Conservation (phyloP, 768 basidiomycete species). For the Amanita molliuscula region DNA sequence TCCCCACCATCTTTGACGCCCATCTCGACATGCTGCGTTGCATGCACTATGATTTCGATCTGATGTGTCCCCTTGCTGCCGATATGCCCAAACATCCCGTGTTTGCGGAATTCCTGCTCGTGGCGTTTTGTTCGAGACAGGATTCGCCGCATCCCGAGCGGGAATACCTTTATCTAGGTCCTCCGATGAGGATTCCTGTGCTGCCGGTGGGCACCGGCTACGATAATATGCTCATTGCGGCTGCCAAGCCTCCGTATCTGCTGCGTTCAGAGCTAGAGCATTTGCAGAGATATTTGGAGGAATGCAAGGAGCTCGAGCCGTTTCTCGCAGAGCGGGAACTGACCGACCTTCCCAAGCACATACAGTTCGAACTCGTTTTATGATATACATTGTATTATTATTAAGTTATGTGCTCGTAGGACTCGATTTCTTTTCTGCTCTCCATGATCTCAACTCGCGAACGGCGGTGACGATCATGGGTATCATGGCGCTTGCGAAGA, state of each 20-base stretch:
- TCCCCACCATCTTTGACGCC: not conserved
- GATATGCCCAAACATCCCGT: not conserved
- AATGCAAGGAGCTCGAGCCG: not conserved
- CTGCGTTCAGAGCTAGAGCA: not conserved
- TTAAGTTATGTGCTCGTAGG: not conserved
- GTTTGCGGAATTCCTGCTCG: not conserved
- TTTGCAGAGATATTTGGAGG: not conserved
- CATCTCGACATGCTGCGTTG: not conserved
- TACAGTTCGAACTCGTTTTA: not conserved
- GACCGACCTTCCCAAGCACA: not conserved
- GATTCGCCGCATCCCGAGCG: not conserved
- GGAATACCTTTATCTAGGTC: not conserved
- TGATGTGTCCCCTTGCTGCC: not conserved
- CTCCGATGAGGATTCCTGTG: not conserved
- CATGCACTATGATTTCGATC: conserved; percentile 1
- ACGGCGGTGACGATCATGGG: conserved; percentile 70
- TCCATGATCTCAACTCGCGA: conserved; percentile 65
- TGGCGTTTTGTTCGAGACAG: not conserved
- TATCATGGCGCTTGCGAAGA: conserved; percentile 86
- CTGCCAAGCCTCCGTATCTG: not conserved
- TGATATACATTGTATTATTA: not conserved
- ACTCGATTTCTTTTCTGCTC: conserved; percentile 19
- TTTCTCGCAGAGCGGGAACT: not conserved
- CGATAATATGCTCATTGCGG: not conserved
- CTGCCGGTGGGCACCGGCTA: not conserved